Evolutionary conservation across 371 early-diverging fungal genomes (phyloP), one percentile per base, ranked within the genome.

Genomic region (Mucor plumbeus): DNA sequence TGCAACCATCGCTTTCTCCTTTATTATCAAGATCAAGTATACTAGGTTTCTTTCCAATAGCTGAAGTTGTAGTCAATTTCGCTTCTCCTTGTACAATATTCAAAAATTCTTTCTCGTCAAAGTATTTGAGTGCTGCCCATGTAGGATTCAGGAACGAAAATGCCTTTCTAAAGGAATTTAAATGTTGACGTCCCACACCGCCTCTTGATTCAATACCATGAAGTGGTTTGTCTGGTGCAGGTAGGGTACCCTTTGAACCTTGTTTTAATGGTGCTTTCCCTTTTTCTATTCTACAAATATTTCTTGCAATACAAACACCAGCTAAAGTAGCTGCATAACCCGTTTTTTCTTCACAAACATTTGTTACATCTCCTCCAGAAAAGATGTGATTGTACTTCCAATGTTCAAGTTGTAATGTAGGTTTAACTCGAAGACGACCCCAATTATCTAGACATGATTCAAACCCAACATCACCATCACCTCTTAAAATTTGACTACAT

Each of bases 341-440:
- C 3, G 86, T 83, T n/a, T 86, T 85, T 70, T 87, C 86, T 63
- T 87, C 87, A 36, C 73, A 67, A 0, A 82, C 73, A 14, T 88
- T 81, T 38, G 83, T 78, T 54, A 88, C 87, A 63, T 90, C 91
- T 4, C 91, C 91, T 4, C 87, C 86, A 6, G 87, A 80, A 67
- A 88, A 90, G 56, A 90, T 86, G 65, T 87, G 80, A 3, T 76
- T 69, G 50, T 83, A 82, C 19, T 79, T 80, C 11, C 74, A 77
- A 31, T 87, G 82, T 53, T 79, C 78, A 6, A 90, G 59, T 65
- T 90, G 91, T 62, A 88, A 64, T 11, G 89, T 89, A 33, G 86
- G 79, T 36, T 77, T 77, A 54, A 90, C 87, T 13, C 76, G 70
- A 63, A 90, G 76, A 35, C 78, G 64, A 6, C 72, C 77, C 68